Evolutionary conservation across 2,329 filamentous ascomycete species (phyloP).

Genomic region (Penicillium sp.): DNA sequence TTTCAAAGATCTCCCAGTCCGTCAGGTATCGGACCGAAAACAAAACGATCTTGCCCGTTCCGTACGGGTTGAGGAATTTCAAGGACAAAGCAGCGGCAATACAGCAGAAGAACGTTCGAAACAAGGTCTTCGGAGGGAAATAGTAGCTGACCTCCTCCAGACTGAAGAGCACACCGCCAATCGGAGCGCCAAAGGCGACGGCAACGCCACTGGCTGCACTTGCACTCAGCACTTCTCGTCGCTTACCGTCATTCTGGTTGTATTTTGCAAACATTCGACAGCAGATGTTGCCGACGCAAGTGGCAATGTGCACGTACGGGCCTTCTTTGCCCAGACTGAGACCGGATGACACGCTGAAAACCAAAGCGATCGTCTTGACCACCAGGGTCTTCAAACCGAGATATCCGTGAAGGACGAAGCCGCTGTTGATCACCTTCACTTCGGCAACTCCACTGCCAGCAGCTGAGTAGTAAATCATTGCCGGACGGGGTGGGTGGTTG

Average conservation of each 20-base stretch:
- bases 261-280: conserved; percentile 96
- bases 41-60: conserved; percentile 93
- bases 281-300: conserved; percentile 91
- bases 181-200: conserved; percentile 90
- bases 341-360: conserved; percentile 88
- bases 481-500: conserved; percentile 49
- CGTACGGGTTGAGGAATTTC: conserved; percentile 95
- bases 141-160: conserved; percentile 95
- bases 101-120: conserved; percentile 97
- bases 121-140: conserved; percentile 95
- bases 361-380: conserved; percentile 78
- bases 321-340: conserved; percentile 93
- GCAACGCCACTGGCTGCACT: conserved; percentile 89
- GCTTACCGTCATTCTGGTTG: conserved; percentile 88
- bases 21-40: conserved; percentile 89
- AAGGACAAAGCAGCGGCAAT: conserved; percentile 86
- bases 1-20: conserved; percentile 94
- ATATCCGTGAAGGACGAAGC: conserved; percentile 95
- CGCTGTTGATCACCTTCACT: conserved; percentile 96
- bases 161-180: conserved; percentile 87
- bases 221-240: conserved; percentile 90
- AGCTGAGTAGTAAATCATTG: conserved; percentile 93
- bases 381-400: conserved; percentile 83
- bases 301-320: conserved; percentile 95
- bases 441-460: conserved; percentile 96